Conservation (phyloP, 2,329 filamentous ascomycete species). For the Paecilomyces niveus region DNA sequence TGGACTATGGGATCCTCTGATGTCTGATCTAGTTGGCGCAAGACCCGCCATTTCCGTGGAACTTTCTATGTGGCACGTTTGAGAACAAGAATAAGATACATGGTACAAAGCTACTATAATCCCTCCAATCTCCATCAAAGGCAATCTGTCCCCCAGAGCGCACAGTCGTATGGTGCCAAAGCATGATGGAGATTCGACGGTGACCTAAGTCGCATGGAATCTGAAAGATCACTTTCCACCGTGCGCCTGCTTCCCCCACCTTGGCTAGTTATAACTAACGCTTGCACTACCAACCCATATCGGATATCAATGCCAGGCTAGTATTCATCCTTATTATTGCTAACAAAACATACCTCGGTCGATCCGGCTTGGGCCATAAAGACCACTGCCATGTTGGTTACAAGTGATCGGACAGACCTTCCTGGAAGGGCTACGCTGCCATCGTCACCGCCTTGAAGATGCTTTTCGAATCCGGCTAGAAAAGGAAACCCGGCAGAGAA, state of each 20-base stretch:
- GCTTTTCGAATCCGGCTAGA: not conserved
- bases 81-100: not conserved
- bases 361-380: not conserved
- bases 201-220: not conserved
- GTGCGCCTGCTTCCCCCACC: not conserved
- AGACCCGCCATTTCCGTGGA: not conserved
- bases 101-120: not conserved
- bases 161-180: not conserved
- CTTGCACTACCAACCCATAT: not conserved
- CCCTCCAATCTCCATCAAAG: not conserved
- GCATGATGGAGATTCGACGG: not conserved
- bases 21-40: not conserved
- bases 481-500: not conserved
- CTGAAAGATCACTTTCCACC: not conserved
- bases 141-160: not conserved
- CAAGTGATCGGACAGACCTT: not conserved
- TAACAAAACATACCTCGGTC: not conserved
- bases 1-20: not conserved
- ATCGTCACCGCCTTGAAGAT: not conserved
- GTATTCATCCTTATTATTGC: not conserved
- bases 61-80: not conserved
- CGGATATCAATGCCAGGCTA: not conserved
- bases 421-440: not conserved
- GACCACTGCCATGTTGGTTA: not conserved
- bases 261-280: not conserved